A percentile compares a stretch with the other conserved stretches of the same genome.
Conservation (phyloP, 768 basidiomycete species). For the Paxillus rubicundulus region DNA sequence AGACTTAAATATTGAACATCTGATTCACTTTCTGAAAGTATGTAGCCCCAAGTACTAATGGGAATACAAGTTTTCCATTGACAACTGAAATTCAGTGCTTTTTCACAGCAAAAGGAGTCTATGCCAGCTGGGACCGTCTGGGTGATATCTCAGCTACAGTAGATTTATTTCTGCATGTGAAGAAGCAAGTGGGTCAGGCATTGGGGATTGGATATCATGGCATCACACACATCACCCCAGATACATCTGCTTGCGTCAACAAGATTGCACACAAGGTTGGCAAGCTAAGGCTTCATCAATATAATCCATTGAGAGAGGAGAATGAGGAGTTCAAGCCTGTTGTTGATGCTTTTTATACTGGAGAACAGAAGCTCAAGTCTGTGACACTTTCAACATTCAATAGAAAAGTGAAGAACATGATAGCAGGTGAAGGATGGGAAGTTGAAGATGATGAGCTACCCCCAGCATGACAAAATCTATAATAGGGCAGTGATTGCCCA, state of each 20-base stretch:
- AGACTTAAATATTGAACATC: slow-evolving; percentile 37
- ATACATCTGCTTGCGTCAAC: slow-evolving; percentile 17
- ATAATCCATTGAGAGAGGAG: not conserved
- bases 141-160: slow-evolving; percentile 31
- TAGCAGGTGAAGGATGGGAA: slow-evolving; percentile 2
- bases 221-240: slow-evolving; percentile 18
- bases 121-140: slow-evolving; percentile 30
- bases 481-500: no score
- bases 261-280: not conserved
- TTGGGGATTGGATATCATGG: slow-evolving; percentile 25
- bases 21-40: slow-evolving; percentile 33
- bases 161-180: slow-evolving; percentile 24
- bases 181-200: slow-evolving; percentile 24
- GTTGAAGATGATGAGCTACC: slow-evolving; percentile 20
- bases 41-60: no score
- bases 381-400: slow-evolving; percentile 32
- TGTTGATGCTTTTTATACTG: slow-evolving; percentile 13
- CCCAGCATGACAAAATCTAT: no score
- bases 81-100: slow-evolving; percentile 11
- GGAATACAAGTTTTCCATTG: no score
- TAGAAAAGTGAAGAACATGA: slow-evolving; percentile 24
- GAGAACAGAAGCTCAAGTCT: slow-evolving; percentile 19
- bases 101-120: slow-evolving; percentile 30
- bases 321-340: slow-evolving; percentile 10
- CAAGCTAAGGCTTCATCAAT: slow-evolving; percentile 11